A percentile compares a stretch with the other conserved stretches of the same genome.
Evolutionary conservation across 306 rosid species (phyloP).

Genomic region (Trifolium fragiferum): DNA sequence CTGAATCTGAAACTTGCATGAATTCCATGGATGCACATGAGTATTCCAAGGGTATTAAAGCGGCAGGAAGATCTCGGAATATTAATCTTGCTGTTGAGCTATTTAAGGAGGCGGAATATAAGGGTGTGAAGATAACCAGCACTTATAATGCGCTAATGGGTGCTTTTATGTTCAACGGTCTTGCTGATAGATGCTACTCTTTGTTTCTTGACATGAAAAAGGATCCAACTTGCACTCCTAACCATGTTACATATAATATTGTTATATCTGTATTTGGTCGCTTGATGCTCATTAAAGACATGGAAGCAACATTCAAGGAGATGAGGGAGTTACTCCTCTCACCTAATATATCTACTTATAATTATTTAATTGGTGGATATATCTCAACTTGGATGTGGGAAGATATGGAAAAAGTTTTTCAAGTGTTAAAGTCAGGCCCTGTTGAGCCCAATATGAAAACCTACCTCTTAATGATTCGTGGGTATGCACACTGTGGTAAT

Average conservation of each 20-base stretch:
- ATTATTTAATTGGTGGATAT: conserved; percentile 71
- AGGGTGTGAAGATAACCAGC: conserved; percentile 55
- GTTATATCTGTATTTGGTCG: conserved; percentile 63
- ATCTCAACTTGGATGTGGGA: conserved; percentile 87
- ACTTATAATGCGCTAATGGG: conserved; percentile 78
- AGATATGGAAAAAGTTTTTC: conserved; percentile 67
- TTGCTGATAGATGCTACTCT: conserved; percentile 56
- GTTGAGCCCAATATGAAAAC: conserved; percentile 59
- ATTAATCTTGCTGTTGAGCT: conserved; percentile 60
- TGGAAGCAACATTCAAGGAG: conserved; percentile 69
- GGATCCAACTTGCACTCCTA: conserved; percentile 54
- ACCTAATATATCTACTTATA: conserved; percentile 63
- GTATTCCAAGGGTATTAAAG: conserved; percentile 67
- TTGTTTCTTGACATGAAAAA: conserved; percentile 67
- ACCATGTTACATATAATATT: conserved; percentile 52
- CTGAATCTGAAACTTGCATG: background rate
- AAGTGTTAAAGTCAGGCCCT: conserved; percentile 52
- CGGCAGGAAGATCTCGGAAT: conserved; percentile 65
- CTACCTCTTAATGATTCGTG: conserved; percentile 73
- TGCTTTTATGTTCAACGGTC: conserved; percentile 72
- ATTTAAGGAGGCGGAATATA: conserved; percentile 64
- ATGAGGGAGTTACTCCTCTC: conserved; percentile 47
- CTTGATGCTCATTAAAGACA: conserved; percentile 67
- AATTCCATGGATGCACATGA: conserved; percentile 52
- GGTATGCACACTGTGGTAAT: conserved; percentile 71